phyloP scores from a whole-genome alignment of 2,329 filamentous ascomycete species.

The Stagonosporopsis tanaceti region DNA sequence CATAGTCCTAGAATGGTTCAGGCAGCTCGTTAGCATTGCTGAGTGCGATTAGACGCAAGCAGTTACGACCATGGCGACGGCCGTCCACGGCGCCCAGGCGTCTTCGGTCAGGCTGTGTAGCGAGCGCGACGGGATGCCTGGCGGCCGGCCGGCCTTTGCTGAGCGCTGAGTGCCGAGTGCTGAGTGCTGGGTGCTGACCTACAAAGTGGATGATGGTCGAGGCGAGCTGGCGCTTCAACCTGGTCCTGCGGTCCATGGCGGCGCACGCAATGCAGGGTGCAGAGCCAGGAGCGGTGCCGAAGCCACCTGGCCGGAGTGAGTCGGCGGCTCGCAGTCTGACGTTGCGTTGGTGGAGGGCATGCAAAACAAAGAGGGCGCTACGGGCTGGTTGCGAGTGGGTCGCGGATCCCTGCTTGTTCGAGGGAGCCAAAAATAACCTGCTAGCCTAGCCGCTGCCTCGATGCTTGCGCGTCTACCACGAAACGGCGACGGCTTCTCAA shows the following conservation, averaged over 20 bases:
- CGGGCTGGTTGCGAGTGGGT: conserved; percentile 11
- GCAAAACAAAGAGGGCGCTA: conserved; percentile 20
- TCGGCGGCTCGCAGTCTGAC: conserved; percentile 21
- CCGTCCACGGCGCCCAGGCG: conserved; percentile 19
- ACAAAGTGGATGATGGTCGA: conserved; percentile 85
- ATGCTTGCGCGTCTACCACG: conserved; percentile 10
- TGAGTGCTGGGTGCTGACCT: conserved; percentile 22
- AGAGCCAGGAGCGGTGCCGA: background rate
- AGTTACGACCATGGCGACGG: conserved; percentile 27
- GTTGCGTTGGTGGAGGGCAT: conserved; percentile 17
- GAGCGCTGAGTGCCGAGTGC: background rate
- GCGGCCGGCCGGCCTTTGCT: background rate
- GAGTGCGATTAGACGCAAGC: conserved; percentile 16
- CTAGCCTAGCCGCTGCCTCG: conserved; percentile 9
- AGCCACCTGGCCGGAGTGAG: conserved; percentile 16
- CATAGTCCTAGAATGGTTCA: conserved; percentile 43
- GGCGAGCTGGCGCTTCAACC: conserved; percentile 39
- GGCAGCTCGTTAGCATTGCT: conserved; percentile 34
- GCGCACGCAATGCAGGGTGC: background rate
- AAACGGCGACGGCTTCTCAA: conserved; percentile 18
- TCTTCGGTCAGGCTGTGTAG: conserved; percentile 29
- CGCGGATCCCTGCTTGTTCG: conserved; percentile 10
- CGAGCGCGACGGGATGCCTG: conserved; percentile 25
- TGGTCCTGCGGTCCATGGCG: conserved; percentile 12
- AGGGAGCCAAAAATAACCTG: conserved; percentile 16